These are phyloP conservation scores for Lachnellula suecica DNA, from an alignment of 2,329 filamentous ascomycete genomes.

Conservation along the genomic window DNA sequence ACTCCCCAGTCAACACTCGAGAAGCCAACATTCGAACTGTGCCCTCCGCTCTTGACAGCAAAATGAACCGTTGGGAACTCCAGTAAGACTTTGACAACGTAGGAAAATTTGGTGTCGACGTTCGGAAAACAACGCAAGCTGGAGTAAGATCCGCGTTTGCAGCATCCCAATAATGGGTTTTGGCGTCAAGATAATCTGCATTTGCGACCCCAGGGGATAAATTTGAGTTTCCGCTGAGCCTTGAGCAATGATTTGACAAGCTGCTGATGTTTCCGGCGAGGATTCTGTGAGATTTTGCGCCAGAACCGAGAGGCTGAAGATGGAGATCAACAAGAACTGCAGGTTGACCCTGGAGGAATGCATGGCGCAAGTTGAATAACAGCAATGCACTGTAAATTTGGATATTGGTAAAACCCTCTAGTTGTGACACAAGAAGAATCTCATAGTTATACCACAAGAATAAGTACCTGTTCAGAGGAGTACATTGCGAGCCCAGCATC, in stretches of 20 bases:
- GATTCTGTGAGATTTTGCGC: background rate
- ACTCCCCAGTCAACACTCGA: slow-evolving; percentile 36
- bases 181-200: slow-evolving; percentile 16
- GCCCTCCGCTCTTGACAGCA: slow-evolving; percentile 43
- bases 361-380: background rate
- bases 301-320: background rate
- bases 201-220: slow-evolving; percentile 7
- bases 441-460: background rate
- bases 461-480: background rate
- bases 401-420: background rate
- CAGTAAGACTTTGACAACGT: slow-evolving; percentile 33
- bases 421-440: background rate
- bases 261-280: slow-evolving; percentile 2
- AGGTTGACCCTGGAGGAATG: background rate
- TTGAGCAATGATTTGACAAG: slow-evolving; percentile 1
- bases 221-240: slow-evolving; percentile 3
- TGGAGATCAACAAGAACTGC: background rate
- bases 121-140: slow-evolving; percentile 37
- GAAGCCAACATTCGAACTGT: slow-evolving; percentile 38
- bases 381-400: background rate
- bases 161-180: slow-evolving; percentile 35
- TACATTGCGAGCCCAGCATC: too few species aligned
- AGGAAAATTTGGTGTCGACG: slow-evolving; percentile 33
- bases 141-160: slow-evolving; percentile 33
- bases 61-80: slow-evolving; percentile 34